These are phyloP conservation scores for Wickerhamiella spandovensis DNA, from an alignment of 805 yeast species.

Conservation along the genomic window DNA sequence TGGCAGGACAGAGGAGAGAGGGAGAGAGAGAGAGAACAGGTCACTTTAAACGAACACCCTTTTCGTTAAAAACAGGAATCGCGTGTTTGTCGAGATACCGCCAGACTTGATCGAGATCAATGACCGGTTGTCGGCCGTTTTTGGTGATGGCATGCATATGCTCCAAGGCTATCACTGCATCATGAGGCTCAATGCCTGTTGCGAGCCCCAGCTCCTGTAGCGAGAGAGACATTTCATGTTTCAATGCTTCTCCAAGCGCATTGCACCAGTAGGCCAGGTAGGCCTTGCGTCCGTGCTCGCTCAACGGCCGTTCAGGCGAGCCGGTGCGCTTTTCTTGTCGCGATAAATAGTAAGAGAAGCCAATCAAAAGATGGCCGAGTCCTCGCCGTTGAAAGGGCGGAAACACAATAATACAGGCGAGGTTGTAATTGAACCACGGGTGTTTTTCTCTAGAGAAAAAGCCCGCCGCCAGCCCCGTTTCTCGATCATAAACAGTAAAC, in stretches of 20 bases:
- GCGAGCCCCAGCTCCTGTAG: slow-evolving; percentile 18
- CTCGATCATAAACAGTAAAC: slow-evolving; percentile 35
- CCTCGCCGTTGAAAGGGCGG: slow-evolving; percentile 82
- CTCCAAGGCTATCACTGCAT: slow-evolving; percentile 22
- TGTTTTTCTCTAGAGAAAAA: slow-evolving; percentile 75
- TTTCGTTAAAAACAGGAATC: slow-evolving; percentile 1
- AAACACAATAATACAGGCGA: slow-evolving; percentile 81
- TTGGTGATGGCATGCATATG: slow-evolving; percentile 19
- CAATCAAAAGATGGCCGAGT: slow-evolving; percentile 67
- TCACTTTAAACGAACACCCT: neutral
- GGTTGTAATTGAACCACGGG: slow-evolving; percentile 64
- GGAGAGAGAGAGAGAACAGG: neutral
- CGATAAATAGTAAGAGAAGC: slow-evolving; percentile 70
- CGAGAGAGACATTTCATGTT: slow-evolving; percentile 7
- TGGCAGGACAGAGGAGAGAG: too few relatives aligned
- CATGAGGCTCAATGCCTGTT: slow-evolving; percentile 26
- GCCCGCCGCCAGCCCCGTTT: slow-evolving; percentile 50
- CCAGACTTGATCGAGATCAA: slow-evolving; percentile 1
- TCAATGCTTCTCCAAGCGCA: slow-evolving; percentile 25
- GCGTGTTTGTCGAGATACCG: neutral
- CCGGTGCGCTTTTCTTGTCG: slow-evolving; percentile 47
- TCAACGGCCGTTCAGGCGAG: slow-evolving; percentile 87
- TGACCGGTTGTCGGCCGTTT: neutral
- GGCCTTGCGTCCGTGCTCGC: slow-evolving; percentile 63
- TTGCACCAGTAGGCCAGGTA: slow-evolving; percentile 69